Conservation (phyloP, 208 protist genomes). For the Trichomonas tenax region DNA sequence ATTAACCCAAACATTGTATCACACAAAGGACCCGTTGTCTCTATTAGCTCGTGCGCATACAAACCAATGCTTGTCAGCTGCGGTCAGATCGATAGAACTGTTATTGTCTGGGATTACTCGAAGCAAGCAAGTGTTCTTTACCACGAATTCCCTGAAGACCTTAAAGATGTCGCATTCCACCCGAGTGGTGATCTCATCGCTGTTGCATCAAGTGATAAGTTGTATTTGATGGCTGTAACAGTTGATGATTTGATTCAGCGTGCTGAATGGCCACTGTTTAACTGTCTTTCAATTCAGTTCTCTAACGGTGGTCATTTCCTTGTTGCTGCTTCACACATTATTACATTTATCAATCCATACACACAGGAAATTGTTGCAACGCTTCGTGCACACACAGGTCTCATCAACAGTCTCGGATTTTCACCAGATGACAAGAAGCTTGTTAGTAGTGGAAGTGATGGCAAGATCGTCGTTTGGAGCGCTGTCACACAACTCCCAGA, state of each 20-base stretch:
- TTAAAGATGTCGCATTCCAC: not conserved
- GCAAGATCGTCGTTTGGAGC: not conserved
- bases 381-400: not conserved
- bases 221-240: not conserved
- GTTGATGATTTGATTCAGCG: not conserved
- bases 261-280: not conserved
- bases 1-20: not conserved
- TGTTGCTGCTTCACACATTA: slow-evolving; percentile 10
- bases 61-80: not conserved
- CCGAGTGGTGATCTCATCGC: not conserved
- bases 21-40: not conserved
- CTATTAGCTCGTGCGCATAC: slow-evolving; percentile 8
- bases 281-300: not conserved
- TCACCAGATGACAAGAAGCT: not conserved
- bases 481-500: not conserved
- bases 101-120: slow-evolving; percentile 5
- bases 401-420: not conserved
- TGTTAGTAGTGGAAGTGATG: not conserved
- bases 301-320: not conserved
- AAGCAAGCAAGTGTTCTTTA: not conserved
- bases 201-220: not conserved
- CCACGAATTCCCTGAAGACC: not conserved
- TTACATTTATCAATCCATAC: slow-evolving; percentile 20
- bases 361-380: slow-evolving; percentile 15
- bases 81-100: not conserved